Percentiles rank a stretch among this genome's conserved stretches.
phyloP scores from a whole-genome alignment of 2,329 filamentous ascomycete species.

The Fusarium avenaceum region DNA sequence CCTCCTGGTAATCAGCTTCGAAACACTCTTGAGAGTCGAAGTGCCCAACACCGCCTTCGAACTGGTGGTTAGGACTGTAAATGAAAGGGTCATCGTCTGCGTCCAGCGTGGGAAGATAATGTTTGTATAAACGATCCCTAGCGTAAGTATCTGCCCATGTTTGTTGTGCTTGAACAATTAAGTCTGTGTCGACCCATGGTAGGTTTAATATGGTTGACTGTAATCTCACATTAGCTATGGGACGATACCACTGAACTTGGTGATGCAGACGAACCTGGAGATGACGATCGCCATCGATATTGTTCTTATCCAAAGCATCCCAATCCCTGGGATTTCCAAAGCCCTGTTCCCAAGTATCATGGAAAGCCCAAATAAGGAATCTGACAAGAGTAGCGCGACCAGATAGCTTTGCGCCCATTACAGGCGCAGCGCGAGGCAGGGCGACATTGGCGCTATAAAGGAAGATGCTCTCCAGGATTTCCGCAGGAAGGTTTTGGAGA shows the following conservation, averaged over 20 bases:
- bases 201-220: constrained; percentile 61
- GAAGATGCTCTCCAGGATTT: constrained; percentile 68
- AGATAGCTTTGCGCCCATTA: constrained; percentile 64
- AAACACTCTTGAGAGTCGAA: constrained; percentile 55
- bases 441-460: constrained; percentile 63
- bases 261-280: constrained; percentile 58
- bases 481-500: constrained; percentile 61
- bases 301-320: constrained; percentile 5
- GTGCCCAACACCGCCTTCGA: constrained; percentile 45
- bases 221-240: constrained; percentile 13
- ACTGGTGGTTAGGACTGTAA: constrained; percentile 35
- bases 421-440: constrained; percentile 60
- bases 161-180: constrained; percentile 64
- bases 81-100: constrained; percentile 18
- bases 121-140: constrained; percentile 52
- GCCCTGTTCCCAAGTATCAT: constrained; percentile 56
- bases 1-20: constrained; percentile 54
- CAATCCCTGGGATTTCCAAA: constrained; percentile 51
- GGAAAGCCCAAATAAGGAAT: constrained; percentile 55
- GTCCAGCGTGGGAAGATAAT: constrained; percentile 47
- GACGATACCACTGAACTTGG: neutral
- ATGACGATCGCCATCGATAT: constrained; percentile 54
- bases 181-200: constrained; percentile 60
- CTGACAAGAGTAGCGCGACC: constrained; percentile 54
- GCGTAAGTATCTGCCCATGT: constrained; percentile 60